Evolutionary conservation across 1,139 yeast genomes (phyloP).

Genomic region (Pichia sp.): DNA sequence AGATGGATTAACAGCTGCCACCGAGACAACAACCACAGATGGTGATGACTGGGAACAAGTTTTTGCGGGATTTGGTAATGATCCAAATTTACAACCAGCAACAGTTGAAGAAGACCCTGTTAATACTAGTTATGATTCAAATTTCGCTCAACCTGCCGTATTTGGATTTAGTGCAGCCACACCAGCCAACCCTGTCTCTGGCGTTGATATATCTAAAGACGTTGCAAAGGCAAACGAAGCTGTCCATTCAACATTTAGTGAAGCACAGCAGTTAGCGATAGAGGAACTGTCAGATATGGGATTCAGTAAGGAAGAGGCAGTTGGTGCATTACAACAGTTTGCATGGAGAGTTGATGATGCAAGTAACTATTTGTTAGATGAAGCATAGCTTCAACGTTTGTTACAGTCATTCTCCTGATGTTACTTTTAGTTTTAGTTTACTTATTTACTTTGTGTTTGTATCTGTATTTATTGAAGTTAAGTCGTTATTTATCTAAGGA

Average conservation of each 20-base stretch:
- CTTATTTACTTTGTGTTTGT: not conserved
- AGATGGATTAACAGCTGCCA: not conserved
- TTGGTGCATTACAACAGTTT: slow-evolving; percentile 60
- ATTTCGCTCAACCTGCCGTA: slow-evolving; percentile 7
- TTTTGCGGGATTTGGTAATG: slow-evolving; percentile 82
- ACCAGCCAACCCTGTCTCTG: not conserved
- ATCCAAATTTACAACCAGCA: slow-evolving; percentile 27
- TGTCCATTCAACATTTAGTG: slow-evolving; percentile 14
- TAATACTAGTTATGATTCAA: slow-evolving; percentile 3
- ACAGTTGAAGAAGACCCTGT: slow-evolving; percentile 10
- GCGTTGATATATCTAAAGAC: not conserved
- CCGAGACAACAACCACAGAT: slow-evolving; percentile 17
- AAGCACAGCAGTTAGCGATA: slow-evolving; percentile 39
- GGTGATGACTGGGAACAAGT: slow-evolving; percentile 90
- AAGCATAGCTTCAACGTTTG: slow-evolving; percentile 3
- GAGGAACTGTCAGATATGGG: slow-evolving; percentile 90
- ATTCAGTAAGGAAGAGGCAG: slow-evolving; percentile 59
- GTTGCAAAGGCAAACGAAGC: slow-evolving; percentile 1
- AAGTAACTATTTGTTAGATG: slow-evolving; percentile 71
- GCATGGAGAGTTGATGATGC: slow-evolving; percentile 80
- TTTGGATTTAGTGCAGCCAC: slow-evolving; percentile 8
- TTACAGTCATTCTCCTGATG: not conserved
- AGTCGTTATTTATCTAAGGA: not conserved
- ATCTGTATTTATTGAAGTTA: not conserved
- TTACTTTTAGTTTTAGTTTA: not conserved